Percentiles rank a stretch among this genome's conserved stretches.
Evolutionary conservation across 345 rosid species (phyloP).

Genomic region (Sonneratia alba): DNA sequence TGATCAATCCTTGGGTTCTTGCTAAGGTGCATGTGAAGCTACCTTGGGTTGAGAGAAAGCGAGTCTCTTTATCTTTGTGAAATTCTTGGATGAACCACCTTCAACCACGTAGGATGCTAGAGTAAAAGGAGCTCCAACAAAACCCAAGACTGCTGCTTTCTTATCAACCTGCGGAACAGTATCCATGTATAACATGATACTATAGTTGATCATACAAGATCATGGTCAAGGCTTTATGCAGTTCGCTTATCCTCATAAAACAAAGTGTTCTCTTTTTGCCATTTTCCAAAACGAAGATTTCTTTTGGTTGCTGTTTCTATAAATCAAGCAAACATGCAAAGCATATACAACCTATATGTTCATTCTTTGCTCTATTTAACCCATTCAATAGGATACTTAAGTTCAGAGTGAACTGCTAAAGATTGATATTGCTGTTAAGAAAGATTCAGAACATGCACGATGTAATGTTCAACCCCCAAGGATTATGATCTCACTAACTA

Average conservation of each 20-base stretch:
- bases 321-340: neutral
- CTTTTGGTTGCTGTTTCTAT: neutral
- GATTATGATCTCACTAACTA: neutral
- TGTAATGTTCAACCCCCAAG: neutral
- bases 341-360: neutral
- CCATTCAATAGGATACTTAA: neutral
- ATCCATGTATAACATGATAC: neutral
- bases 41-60: constrained; percentile 97
- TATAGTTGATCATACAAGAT: neutral
- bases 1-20: too few species aligned
- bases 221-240: neutral
- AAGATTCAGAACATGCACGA: neutral
- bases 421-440: too few species aligned
- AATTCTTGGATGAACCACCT: constrained; percentile 97
- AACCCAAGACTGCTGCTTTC: constrained; percentile 81
- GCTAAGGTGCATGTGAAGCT: neutral
- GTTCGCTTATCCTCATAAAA: neutral
- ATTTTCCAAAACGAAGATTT: neutral
- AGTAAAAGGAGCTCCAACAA: constrained; percentile 99
- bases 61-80: constrained; percentile 64
- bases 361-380: neutral
- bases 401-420: neutral
- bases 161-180: constrained; percentile 47
- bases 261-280: neutral
- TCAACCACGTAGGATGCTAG: constrained; percentile 88